Base-by-base conservation (phyloP, 2,329 filamentous ascomycete genomes). In the Phoma sp. region DNA sequence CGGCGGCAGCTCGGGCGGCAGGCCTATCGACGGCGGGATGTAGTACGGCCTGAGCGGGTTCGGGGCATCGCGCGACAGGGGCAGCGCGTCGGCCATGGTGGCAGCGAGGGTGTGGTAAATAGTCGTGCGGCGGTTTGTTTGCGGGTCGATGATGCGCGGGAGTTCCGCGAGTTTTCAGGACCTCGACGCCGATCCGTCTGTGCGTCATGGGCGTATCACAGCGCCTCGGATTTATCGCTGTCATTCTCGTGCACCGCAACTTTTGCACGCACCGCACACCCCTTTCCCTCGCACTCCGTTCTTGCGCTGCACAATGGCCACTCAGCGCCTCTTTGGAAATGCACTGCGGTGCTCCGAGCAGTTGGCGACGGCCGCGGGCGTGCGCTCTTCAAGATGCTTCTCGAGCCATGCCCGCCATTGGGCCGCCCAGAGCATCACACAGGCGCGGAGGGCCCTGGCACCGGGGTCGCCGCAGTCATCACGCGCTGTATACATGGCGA, bases 1-100 rank as follows among this genome's bases (percentile, higher is more conserved):
- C 40, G 78, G 67, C 53, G 74, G 45, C 73, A 73, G 65, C 49
- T 80, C 79, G 47, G 80, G 77, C 40, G 83, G 80, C 26, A 84
- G 77, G 29, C 87, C 87, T 56, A 89, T 86, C 5, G 87, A 85
- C 3, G 87, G 87, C 30, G 87, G 87, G 57, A 87, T 86, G 72
- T 90, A 89, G 77, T 90, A 90, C 15, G 87, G 87, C 57, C 87
- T 81, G 52, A 90, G 78, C 53, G 87, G 87, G 65, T 90, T 90
- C 17, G 78, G 80, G 26, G 74, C 72, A 64, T 79, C 78, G 61
- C 77, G 73, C 43, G 76, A 79, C 47, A 78, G 73, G 40, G 77
- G 71, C 76, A 80, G 78, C 40, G 55, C 48, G 59, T 56, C 47
- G 25, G 46, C 45, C 42, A 43, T 49, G 54, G 17, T 11, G 42